These are phyloP conservation scores for Pythium biforme DNA, from an alignment of 352 stramenopile species.

Conservation along the genomic window DNA sequence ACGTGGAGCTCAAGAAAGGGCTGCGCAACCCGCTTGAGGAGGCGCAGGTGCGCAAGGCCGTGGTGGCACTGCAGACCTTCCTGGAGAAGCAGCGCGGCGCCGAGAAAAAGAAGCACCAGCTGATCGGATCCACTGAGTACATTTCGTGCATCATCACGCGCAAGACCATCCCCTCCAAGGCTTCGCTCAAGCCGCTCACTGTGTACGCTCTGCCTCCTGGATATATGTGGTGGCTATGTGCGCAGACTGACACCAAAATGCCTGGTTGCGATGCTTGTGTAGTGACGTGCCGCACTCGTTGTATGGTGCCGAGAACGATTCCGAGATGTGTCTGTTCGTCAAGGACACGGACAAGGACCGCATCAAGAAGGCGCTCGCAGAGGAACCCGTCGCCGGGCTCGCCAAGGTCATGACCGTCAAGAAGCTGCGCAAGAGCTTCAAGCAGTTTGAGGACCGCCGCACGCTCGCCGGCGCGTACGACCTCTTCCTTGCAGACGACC, in stretches of 20 bases:
- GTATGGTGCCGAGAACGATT: constrained; percentile 42
- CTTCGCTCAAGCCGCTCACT: constrained; percentile 66
- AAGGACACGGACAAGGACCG: constrained; percentile 85
- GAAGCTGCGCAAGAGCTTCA: constrained; percentile 82
- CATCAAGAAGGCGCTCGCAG: constrained; percentile 67
- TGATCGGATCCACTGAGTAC: constrained; percentile 57
- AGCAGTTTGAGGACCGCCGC: constrained; percentile 71
- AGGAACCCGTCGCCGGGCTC: constrained; percentile 55
- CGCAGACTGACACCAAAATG: neutral
- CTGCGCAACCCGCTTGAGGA: constrained; percentile 70
- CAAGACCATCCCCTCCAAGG: constrained; percentile 66
- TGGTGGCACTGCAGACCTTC: constrained; percentile 65
- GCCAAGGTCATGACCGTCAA: constrained; percentile 80
- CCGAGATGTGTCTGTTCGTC: constrained; percentile 78
- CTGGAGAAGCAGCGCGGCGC: constrained; percentile 47
- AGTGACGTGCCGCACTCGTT: constrained; percentile 64
- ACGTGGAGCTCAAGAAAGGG: constrained; percentile 49
- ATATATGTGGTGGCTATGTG: neutral
- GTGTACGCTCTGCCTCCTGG: constrained; percentile 41
- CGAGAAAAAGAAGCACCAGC: constrained; percentile 47
- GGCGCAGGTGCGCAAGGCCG: constrained; percentile 69
- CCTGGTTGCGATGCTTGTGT: neutral
- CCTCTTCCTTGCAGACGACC: constrained; percentile 77
- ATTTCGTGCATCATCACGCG: constrained; percentile 75
- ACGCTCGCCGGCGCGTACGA: constrained; percentile 71